Percentiles rank a stretch among this genome's conserved stretches.
phyloP scores from a whole-genome alignment of 148 eudicot genomes.

The Beta vulgaris region DNA sequence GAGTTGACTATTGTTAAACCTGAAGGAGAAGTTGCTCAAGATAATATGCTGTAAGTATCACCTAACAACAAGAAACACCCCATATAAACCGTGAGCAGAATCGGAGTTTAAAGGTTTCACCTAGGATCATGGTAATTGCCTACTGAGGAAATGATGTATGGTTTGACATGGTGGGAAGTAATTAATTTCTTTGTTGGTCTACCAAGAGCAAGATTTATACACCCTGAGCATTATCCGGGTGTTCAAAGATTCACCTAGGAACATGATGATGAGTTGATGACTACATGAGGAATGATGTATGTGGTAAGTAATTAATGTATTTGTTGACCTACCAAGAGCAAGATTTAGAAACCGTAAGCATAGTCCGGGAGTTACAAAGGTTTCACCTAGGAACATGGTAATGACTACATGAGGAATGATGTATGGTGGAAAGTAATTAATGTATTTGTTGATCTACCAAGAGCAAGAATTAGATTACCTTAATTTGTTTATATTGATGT shows the following conservation, averaged over 20 bases:
- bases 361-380: no score
- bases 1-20: background rate
- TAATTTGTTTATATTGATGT: conserved; percentile 5
- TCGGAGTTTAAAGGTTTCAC: background rate
- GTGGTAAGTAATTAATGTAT: conserved; percentile 20
- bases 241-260: no score
- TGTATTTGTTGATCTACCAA: background rate
- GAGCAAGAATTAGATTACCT: conserved; percentile 30
- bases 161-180: no score
- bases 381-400: background rate
- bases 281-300: background rate
- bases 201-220: no score
- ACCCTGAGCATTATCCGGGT: no score
- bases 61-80: background rate
- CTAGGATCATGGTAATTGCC: no score
- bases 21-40: background rate
- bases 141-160: no score
- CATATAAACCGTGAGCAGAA: background rate
- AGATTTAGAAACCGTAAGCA: no score
- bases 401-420: background rate
- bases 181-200: no score
- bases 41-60: background rate
- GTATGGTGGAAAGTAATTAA: conserved; percentile 15
- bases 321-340: no score
- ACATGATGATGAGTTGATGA: background rate